These are phyloP conservation scores for Delitschia confertaspora DNA, from an alignment of 495 filamentous ascomycete genomes.

Conservation along the genomic window DNA sequence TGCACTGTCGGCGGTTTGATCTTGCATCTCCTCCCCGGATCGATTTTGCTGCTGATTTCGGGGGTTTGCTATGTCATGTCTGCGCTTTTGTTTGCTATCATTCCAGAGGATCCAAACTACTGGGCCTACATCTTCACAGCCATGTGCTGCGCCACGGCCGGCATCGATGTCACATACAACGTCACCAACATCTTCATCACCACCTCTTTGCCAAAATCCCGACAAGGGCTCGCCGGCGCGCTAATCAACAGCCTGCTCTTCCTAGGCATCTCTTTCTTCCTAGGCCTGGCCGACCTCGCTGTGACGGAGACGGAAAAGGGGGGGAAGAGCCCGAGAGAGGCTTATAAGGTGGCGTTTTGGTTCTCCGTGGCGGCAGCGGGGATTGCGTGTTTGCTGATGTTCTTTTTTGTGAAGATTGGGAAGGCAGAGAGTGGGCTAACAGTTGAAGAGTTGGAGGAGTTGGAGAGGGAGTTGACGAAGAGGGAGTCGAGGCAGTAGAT, in stretches of 20 bases:
- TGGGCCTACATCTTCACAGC: conserved; percentile 72
- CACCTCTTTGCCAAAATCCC: conserved; percentile 46
- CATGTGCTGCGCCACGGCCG: conserved; percentile 74
- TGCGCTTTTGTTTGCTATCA: conserved; percentile 61
- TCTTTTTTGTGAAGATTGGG: conserved; percentile 54
- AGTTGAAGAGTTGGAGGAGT: conserved; percentile 49
- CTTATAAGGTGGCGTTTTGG: conserved; percentile 62
- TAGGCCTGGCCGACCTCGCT: conserved; percentile 67
- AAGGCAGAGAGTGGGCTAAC: conserved; percentile 64
- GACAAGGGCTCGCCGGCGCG: conserved; percentile 71
- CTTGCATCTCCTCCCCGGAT: conserved; percentile 66
- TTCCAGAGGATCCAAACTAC: conserved; percentile 48
- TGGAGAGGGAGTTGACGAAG: conserved; percentile 28
- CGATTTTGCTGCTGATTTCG: conserved; percentile 50
- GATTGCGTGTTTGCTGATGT: conserved; percentile 47
- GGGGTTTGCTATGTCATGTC: conserved; percentile 56
- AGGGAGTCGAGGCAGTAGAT: neutral
- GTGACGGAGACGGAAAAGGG: conserved; percentile 43
- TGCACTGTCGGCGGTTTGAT: conserved; percentile 64
- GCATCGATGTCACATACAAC: conserved; percentile 77
- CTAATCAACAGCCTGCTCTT: conserved; percentile 58
- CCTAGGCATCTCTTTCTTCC: conserved; percentile 74
- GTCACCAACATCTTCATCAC: conserved; percentile 65
- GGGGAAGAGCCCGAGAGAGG: conserved; percentile 37
- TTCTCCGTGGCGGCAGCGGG: conserved; percentile 51